A percentile compares a stretch with the other conserved stretches of the same genome.
Conservation (phyloP, 2,329 filamentous ascomycete genomes). For the Fusarium longipes region DNA sequence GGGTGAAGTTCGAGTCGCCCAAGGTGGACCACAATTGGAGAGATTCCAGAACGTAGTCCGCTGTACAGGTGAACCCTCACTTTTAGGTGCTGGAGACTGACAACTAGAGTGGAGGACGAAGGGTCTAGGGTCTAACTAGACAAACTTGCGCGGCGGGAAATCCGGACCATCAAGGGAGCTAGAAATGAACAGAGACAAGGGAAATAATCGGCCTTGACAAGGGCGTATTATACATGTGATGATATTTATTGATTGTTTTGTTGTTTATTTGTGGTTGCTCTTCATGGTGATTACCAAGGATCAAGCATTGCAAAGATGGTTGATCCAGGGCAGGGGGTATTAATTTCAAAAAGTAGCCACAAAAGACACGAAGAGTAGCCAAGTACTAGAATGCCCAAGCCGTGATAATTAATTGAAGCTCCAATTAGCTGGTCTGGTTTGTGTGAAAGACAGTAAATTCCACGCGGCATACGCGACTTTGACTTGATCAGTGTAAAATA, state of each 20-base stretch:
- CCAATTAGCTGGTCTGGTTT: slow-evolving; percentile 17
- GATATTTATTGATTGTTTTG: slow-evolving; percentile 28
- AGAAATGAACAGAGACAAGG: slow-evolving; percentile 14
- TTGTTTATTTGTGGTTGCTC: slow-evolving; percentile 25
- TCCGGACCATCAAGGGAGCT: slow-evolving; percentile 38
- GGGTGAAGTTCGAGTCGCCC: slow-evolving; percentile 17
- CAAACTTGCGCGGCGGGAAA: slow-evolving; percentile 39
- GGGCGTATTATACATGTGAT: slow-evolving; percentile 15
- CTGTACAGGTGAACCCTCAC: slow-evolving; percentile 24
- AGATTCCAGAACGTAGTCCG: slow-evolving; percentile 31
- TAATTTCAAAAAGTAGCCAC: not conserved
- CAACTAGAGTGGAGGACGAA: slow-evolving; percentile 30
- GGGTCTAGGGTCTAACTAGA: slow-evolving; percentile 34
- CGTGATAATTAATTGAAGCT: slow-evolving; percentile 6
- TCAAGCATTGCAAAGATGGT: not conserved
- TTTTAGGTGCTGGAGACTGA: slow-evolving; percentile 28
- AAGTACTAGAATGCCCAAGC: not conserved
- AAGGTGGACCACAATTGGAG: slow-evolving; percentile 25
- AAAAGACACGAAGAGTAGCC: not conserved
- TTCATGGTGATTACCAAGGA: not conserved
- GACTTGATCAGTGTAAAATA: slow-evolving; percentile 24
- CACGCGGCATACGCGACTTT: slow-evolving; percentile 39
- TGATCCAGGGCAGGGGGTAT: not conserved
- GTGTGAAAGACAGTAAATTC: slow-evolving; percentile 2
- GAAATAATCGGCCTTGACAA: slow-evolving; percentile 30